Evolutionary conservation across 257 asterid species (phyloP), one percentile per base, ranked within the genome.

Genomic region (Jaltomata sinuosa): DNA sequence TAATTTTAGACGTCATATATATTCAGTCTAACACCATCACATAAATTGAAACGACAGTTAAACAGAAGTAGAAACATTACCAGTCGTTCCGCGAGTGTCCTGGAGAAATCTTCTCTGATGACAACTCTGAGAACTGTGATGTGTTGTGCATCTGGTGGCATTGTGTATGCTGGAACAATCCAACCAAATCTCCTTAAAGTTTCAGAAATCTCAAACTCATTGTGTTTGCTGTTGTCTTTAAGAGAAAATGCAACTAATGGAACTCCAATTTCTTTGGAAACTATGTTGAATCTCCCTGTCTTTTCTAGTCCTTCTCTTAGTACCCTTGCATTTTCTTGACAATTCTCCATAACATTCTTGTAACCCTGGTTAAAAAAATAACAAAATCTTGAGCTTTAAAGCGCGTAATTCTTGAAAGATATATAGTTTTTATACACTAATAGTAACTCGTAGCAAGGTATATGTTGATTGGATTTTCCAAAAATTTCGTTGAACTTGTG

Each of bases 101-200:
- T 83, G 0, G 98, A 95, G 61, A 94, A 95, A 84, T 95, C 98
- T 87, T 95, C 98, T 8, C 98, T 90, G 45, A 95, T 84, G 2
- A 94, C 97, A 2, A 95, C 98, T 2, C 98, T 94, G 31, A 95
- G 87, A 12, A 95, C 98, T 0, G 98, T 95, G 1, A 94, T 87
- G 83, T 95, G 98, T 72, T 94, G 88, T 3, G 98, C 98, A 80
- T 95, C 90, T 0, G 98, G 88, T 0, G 98, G 98, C 98, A 95
- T 94, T 54, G 98, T 91, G 91, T 95, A 95, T 64, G 98, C 98
- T 0, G 98, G 98, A 31, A 94, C 92, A 18, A 94, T 95, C 98
- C 98, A 93, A 8, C 98, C 97, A 3, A 84, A 95, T 7, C 98
- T 94, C 1, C 97, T 93, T 25, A 95, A 91, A 85, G 62, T 84